Base-by-base conservation (phyloP, 768 basidiomycete genomes). In the Suillus discolor region DNA sequence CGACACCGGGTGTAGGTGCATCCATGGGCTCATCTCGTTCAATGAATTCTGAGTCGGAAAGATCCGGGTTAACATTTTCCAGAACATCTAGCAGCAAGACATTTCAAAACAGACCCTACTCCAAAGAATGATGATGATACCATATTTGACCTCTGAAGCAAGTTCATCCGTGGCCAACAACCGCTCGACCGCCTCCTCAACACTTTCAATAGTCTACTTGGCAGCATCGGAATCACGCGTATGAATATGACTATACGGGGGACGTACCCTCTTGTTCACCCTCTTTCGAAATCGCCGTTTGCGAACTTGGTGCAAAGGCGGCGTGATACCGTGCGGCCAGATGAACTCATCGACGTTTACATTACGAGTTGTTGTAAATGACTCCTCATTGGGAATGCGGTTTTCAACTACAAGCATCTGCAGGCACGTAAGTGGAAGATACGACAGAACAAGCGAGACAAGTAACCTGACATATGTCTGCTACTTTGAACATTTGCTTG, bases 401-500 rank as follows among this genome's bases (percentile, higher is more conserved):
- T 93, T 83, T 66, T 90, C 93, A 28, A 97, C 89, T 2, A 97
- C 89, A 53, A 99, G 85, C 96, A 98, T 98, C 94, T 97, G 65
- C 51, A 65, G 12, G 18, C 38, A 20, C 13, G 47, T 72, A 66
- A 76, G 65, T 47, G 60, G 55, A 45, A 61, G 28, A 44, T 59
- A 55, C 57, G 25, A 62, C 62, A 47, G 71, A 64, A 38, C 36
- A 67, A 57, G 57, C 42, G 60, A 65, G 61, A 55, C 41, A 51
- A 68, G 71, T 71, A 71, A 95, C 94, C 87, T 97, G 96, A 80
- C 93, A 97, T 79, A 99, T 97, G 75, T 99, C 97, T 45, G 96
- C 96, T 7, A 96, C 93, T 78, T 99, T 99, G 83, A 99, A 97
- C 88, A 97, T 91, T 73, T 97, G 95, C 75, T 96, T 95, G 75